phyloP scores from a whole-genome alignment of 177 flowering plant species.

The Vitis hybrid region DNA sequence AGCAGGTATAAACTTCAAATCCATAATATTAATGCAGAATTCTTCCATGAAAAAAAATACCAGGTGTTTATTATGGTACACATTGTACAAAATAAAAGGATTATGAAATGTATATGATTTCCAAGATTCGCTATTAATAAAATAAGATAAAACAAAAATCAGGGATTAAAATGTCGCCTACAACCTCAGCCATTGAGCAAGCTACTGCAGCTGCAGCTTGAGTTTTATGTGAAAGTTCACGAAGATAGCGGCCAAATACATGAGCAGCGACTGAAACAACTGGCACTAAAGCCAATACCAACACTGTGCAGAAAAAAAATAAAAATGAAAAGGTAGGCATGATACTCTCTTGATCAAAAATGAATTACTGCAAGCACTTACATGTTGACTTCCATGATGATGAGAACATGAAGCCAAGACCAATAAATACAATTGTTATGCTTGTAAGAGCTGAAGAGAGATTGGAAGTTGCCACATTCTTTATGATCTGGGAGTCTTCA shows the following conservation, averaged over 20 bases:
- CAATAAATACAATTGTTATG: slow-evolving; percentile 74
- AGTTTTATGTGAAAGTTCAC: slow-evolving; percentile 90
- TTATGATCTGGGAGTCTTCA: slow-evolving; percentile 96
- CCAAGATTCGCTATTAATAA: no score
- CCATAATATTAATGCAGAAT: no score
- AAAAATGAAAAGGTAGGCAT: background rate
- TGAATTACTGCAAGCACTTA: slow-evolving; percentile 25
- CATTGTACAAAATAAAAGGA: no score
- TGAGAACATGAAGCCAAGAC: slow-evolving; percentile 87
- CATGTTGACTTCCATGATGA: slow-evolving; percentile 97
- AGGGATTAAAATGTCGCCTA: background rate
- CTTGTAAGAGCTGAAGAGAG: slow-evolving; percentile 89
- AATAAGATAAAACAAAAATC: no score
- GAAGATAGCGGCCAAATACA: slow-evolving; percentile 81
- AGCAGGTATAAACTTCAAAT: no score
- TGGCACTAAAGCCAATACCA: slow-evolving; percentile 86
- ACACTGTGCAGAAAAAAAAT: slow-evolving; percentile 39
- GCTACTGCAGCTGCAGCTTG: slow-evolving; percentile 96
- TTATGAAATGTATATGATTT: no score
- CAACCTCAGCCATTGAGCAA: slow-evolving; percentile 93
- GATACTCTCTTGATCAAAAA: background rate
- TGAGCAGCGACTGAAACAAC: slow-evolving; percentile 78
- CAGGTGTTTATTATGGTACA: no score
- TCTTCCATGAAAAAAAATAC: no score
- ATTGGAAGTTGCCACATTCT: slow-evolving; percentile 96